A percentile compares a stretch with the other conserved stretches of the same genome.
These are phyloP conservation scores for Lipomyces yarrowii DNA, from an alignment of 1,139 yeast species.

Conservation along the genomic window DNA sequence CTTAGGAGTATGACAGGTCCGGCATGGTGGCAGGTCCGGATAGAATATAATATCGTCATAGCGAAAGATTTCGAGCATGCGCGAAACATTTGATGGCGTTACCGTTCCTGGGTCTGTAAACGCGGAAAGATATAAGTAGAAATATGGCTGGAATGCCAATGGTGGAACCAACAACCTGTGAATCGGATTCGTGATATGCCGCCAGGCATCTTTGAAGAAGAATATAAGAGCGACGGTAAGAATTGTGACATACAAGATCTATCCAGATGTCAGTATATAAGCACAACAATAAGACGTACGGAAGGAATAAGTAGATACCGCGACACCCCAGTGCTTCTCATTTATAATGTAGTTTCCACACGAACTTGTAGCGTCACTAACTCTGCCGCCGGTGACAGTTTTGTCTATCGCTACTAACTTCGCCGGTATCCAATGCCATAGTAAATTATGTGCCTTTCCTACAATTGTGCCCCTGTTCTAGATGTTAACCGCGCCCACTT, in stretches of 20 bases:
- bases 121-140: constrained; percentile 51
- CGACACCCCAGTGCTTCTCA: constrained; percentile 34
- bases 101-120: constrained; percentile 61
- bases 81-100: constrained; percentile 37
- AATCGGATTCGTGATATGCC: constrained; percentile 14
- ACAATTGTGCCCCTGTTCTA: constrained; percentile 28
- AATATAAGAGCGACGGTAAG: constrained; percentile 21
- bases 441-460: constrained; percentile 27
- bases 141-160: constrained; percentile 45
- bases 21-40: constrained; percentile 45
- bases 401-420: constrained; percentile 24
- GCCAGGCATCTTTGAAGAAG: constrained; percentile 29
- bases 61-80: constrained; percentile 42
- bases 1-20: constrained; percentile 68
- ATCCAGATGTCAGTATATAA: neutral
- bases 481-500: constrained; percentile 4
- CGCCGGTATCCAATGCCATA: constrained; percentile 29
- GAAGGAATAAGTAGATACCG: constrained; percentile 10
- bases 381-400: constrained; percentile 33
- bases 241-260: constrained; percentile 24
- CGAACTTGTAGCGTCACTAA: constrained; percentile 17
- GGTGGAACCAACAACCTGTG: constrained; percentile 36
- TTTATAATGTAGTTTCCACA: constrained; percentile 26
- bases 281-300: neutral
- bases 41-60: constrained; percentile 65